A percentile compares a stretch with the other conserved stretches of the same genome.
Conservation (phyloP, 2,329 filamentous ascomycete genomes). For the Monascus ruber region DNA sequence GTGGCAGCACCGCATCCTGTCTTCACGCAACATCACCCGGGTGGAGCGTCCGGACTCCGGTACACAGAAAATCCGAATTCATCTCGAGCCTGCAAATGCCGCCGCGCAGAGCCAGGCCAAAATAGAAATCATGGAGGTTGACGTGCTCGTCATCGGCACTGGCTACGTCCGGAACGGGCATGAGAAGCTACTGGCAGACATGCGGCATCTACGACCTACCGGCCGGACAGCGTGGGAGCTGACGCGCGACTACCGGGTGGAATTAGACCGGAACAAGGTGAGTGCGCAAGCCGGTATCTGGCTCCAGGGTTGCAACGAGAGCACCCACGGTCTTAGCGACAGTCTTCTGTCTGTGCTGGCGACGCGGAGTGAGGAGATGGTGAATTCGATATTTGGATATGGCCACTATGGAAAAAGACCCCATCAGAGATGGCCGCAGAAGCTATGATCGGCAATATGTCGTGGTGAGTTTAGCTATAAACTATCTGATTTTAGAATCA, state of each 20-base stretch:
- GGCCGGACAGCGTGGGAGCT: slow-evolving; percentile 52
- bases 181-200: slow-evolving; percentile 59
- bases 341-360: slow-evolving; percentile 69
- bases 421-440: no score
- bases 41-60: slow-evolving; percentile 40
- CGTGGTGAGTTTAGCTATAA: slow-evolving; percentile 8
- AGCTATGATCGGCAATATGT: slow-evolving; percentile 20
- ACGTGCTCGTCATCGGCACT: slow-evolving; percentile 75
- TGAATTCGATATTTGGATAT: slow-evolving; percentile 57
- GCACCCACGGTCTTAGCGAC: slow-evolving; percentile 78
- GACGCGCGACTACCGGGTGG: slow-evolving; percentile 64
- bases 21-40: slow-evolving; percentile 53
- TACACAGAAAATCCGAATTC: slow-evolving; percentile 43
- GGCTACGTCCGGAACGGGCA: slow-evolving; percentile 74
- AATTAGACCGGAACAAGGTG: slow-evolving; percentile 58
- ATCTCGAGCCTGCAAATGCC: slow-evolving; percentile 40
- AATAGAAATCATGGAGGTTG: slow-evolving; percentile 59
- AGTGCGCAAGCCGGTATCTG: slow-evolving; percentile 68
- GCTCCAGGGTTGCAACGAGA: slow-evolving; percentile 90
- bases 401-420: no score
- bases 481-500: no score
- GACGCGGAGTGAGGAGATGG: slow-evolving; percentile 65
- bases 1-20: slow-evolving; percentile 75
- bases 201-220: slow-evolving; percentile 55
- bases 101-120: slow-evolving; percentile 30